Base-by-base conservation (phyloP, 1,284 basidiomycete species). In the Hortiboletus rubellus region DNA sequence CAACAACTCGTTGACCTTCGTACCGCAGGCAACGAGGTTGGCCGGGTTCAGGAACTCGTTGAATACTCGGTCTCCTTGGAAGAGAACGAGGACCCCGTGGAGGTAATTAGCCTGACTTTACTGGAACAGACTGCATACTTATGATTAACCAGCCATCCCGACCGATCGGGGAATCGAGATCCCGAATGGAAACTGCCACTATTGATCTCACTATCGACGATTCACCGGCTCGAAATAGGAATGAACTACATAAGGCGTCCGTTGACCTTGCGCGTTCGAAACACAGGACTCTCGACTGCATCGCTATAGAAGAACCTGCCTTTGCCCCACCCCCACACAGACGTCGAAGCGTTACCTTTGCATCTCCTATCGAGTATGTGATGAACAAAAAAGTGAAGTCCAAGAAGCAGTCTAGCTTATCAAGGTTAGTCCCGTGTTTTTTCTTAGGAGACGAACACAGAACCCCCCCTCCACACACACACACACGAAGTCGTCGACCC, bases 141-240 rank as follows among this genome's bases (percentile, higher is more conserved):
- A 60, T 36, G n/a, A 30, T 44, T 37, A 47, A 46, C 38, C 30
- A 74, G 65, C 34, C 45, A 41, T 59, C 33, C 44, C 27, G 30
- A 40, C 51, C 45, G 15, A 37, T 48, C 8, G 10, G 41, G 46
- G 50, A 59, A 34, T 58, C 57, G 27, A 65, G 56, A n/a, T 57
- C 55, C 37, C 47, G 34, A 45, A 57, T 41, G 17, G 40, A 61
- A 45, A 44, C 30, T 14, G 24, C 59, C 9, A 63, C 58, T 5
- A 66, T 71, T 46, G 69, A 75, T 62, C 70, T 75, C 41, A 74
- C 70, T 33, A 46, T 57, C 17, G 63, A 66, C n/a, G 46, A 51
- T 5, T 50, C 63, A 43, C 65, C 71, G 4, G 48, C 27, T 40
- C 57, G 34, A 38, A 54, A 45, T 46, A 52, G 52, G n/a, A 42